Evolutionary conservation across 768 basidiomycete genomes (phyloP).

Genomic region (Inosperma sp.): DNA sequence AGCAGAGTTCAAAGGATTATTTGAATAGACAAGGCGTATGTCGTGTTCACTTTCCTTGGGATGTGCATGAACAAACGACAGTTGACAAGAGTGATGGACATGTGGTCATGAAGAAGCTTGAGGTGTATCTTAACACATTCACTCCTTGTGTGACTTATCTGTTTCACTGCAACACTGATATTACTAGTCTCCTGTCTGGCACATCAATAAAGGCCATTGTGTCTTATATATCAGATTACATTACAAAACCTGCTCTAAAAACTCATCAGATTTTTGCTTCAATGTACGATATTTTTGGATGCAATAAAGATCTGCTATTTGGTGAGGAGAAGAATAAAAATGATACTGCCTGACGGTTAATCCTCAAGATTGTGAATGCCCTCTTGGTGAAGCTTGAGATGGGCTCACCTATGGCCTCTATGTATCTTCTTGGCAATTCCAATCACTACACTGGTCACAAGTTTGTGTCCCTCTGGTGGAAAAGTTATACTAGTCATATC

Average conservation of each 20-base stretch:
- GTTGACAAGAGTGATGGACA: slow-evolving; percentile 22
- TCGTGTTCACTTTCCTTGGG: slow-evolving; percentile 26
- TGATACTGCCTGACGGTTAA: slow-evolving; percentile 13
- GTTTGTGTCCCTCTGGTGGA: slow-evolving; percentile 30
- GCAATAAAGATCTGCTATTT: slow-evolving; percentile 8
- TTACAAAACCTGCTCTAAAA: slow-evolving; percentile 27
- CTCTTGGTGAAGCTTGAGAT: slow-evolving; percentile 28
- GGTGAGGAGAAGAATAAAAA: neutral
- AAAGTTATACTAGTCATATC: slow-evolving; percentile 21
- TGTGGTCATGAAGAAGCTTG: slow-evolving; percentile 24
- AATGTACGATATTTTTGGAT: slow-evolving; percentile 15
- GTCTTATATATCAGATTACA: slow-evolving; percentile 32
- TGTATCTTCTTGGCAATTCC: slow-evolving; percentile 25
- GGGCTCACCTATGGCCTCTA: slow-evolving; percentile 25
- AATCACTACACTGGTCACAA: slow-evolving; percentile 30
- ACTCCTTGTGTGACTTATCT: slow-evolving; percentile 24
- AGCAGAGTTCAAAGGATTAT: slow-evolving; percentile 9
- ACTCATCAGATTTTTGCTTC: slow-evolving; percentile 26
- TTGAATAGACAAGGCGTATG: slow-evolving; percentile 19
- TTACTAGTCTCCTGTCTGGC: slow-evolving; percentile 29
- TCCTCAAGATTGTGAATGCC: slow-evolving; percentile 28
- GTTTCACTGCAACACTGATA: slow-evolving; percentile 31
- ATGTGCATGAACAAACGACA: slow-evolving; percentile 4
- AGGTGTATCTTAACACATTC: slow-evolving; percentile 30
- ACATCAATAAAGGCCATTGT: slow-evolving; percentile 32